Evolutionary conservation across 1,139 yeast genomes (phyloP).

Genomic region (Meyerozyma elateridarum): DNA sequence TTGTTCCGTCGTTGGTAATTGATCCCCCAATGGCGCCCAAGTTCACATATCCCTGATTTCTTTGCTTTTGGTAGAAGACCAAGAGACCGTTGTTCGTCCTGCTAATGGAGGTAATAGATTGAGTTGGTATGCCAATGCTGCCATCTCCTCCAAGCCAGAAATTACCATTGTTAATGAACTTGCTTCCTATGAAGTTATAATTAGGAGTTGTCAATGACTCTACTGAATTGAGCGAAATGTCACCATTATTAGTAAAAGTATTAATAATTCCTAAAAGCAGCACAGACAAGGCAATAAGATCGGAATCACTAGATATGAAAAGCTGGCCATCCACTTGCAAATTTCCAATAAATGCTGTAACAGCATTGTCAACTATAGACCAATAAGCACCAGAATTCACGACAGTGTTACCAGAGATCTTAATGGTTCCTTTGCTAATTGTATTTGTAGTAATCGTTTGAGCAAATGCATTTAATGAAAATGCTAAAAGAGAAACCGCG

Average conservation of each 20-base stretch:
- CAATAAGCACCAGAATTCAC: slow-evolving; percentile 7
- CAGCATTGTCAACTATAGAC: slow-evolving; percentile 7
- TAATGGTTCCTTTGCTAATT: slow-evolving; percentile 6
- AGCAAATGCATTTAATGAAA: no score
- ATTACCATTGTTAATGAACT: slow-evolving; percentile 8
- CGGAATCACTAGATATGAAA: slow-evolving; percentile 4
- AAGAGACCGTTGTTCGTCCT: slow-evolving; percentile 10
- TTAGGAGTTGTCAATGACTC: slow-evolving; percentile 3
- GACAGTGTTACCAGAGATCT: slow-evolving; percentile 5
- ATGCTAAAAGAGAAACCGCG: no score
- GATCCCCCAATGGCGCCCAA: slow-evolving; percentile 6
- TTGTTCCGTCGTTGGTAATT: slow-evolving; percentile 17
- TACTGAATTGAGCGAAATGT: slow-evolving; percentile 6
- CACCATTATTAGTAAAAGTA: slow-evolving; percentile 8
- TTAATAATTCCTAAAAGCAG: slow-evolving; percentile 1
- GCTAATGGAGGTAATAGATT: slow-evolving; percentile 2
- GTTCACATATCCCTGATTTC: slow-evolving; percentile 2
- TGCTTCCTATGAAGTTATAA: slow-evolving; percentile 4
- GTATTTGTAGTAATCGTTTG: slow-evolving; percentile 1
- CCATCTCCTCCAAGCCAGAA: slow-evolving; percentile 7
- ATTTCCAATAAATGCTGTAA: slow-evolving; percentile 4
- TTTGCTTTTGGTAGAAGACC: slow-evolving; percentile 2
- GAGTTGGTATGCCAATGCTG: slow-evolving; percentile 4
- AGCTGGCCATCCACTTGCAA: slow-evolving; percentile 6
- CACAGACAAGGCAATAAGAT: slow-evolving; percentile 2